A percentile compares a stretch with the other conserved stretches of the same genome.
These are phyloP conservation scores for Calonectria henricotiae DNA, from an alignment of 2,329 filamentous ascomycete species.

Conservation along the genomic window DNA sequence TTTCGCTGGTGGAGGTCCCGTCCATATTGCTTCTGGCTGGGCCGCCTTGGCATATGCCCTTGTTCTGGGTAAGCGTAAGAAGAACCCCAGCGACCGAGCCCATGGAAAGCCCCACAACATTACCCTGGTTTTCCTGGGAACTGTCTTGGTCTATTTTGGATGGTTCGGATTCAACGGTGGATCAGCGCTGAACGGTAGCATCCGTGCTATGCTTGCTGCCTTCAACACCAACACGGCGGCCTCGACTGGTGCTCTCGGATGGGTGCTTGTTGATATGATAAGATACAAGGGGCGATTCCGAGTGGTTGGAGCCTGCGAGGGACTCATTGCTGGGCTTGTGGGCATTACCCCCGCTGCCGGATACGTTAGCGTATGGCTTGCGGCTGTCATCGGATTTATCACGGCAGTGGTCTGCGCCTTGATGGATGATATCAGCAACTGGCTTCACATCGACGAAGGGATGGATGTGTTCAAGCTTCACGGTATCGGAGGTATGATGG, in stretches of 20 bases:
- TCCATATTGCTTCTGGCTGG: constrained; percentile 76
- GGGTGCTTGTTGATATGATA: constrained; percentile 69
- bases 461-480: constrained; percentile 75
- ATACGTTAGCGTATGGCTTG: constrained; percentile 68
- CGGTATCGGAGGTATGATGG: constrained; percentile 72
- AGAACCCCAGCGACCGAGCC: constrained; percentile 62
- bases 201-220: constrained; percentile 69
- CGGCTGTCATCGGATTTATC: constrained; percentile 68
- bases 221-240: constrained; percentile 74
- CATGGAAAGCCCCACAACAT: constrained; percentile 73
- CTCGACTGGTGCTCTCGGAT: constrained; percentile 68
- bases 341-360: constrained; percentile 73
- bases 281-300: constrained; percentile 59
- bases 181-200: constrained; percentile 66
- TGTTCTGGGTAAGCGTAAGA: constrained; percentile 73
- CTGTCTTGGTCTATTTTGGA: constrained; percentile 76
- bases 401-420: constrained; percentile 66
- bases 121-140: constrained; percentile 75
- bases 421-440: constrained; percentile 65
- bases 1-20: constrained; percentile 75
- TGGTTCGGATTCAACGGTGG: constrained; percentile 71
- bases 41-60: constrained; percentile 75
- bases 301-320: constrained; percentile 52
- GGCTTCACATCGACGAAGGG: constrained; percentile 71
- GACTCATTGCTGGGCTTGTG: constrained; percentile 71